A percentile compares a stretch with the other conserved stretches of the same genome.
Evolutionary conservation across 2,329 filamentous ascomycete genomes (phyloP).

Genomic region (Aspergillus niger): DNA sequence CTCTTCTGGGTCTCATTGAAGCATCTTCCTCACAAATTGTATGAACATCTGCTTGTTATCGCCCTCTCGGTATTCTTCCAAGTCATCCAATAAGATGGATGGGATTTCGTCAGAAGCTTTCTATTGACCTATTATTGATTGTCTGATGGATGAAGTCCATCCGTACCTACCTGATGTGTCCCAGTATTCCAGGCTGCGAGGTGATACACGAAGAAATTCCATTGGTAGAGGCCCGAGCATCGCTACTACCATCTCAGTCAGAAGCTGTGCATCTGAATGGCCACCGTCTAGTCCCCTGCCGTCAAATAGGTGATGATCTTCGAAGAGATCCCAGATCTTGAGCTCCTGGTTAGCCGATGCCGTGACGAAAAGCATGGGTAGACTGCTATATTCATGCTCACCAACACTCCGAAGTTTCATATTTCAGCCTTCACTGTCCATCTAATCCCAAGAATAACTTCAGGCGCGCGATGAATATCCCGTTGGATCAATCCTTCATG

Average conservation of each 20-base stretch:
- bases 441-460: constrained; percentile 29
- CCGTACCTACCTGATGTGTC: constrained; percentile 18
- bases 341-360: too few species aligned
- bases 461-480: constrained; percentile 31
- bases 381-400: not conserved
- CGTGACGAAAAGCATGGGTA: too few species aligned
- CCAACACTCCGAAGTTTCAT: constrained; percentile 32
- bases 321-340: constrained; percentile 20
- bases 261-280: constrained; percentile 17
- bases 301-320: constrained; percentile 21
- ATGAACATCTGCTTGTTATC: constrained; percentile 29
- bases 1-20: constrained; percentile 25
- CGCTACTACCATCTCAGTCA: constrained; percentile 20
- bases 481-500: constrained; percentile 26
- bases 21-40: constrained; percentile 32
- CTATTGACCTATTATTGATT: constrained; percentile 15
- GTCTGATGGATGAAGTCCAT: not conserved
- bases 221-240: constrained; percentile 18
- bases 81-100: constrained; percentile 23
- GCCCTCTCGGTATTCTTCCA: constrained; percentile 28
- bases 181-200: constrained; percentile 14
- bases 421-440: constrained; percentile 32
- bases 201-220: constrained; percentile 3
- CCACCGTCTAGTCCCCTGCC: constrained; percentile 10
- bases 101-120: constrained; percentile 11